Conservation (phyloP, 352 stramenopile species). For the Pythium phragmiticola region DNA sequence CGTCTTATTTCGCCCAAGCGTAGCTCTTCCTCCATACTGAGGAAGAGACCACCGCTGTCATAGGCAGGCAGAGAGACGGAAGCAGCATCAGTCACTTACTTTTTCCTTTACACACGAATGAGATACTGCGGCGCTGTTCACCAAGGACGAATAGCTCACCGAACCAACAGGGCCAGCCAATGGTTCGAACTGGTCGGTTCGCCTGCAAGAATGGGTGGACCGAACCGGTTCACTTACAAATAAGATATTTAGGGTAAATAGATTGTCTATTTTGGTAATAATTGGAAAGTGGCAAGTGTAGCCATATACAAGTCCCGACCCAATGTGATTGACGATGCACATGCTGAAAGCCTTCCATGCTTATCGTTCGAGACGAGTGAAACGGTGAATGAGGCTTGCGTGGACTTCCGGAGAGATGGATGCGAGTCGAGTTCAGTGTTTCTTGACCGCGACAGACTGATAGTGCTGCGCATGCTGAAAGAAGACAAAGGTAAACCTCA, state of each 20-base stretch:
- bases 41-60: not conserved
- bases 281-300: conserved; percentile 1
- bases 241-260: conserved; percentile 14
- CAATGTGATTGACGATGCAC: not conserved
- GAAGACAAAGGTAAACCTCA: not conserved
- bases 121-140: conserved; percentile 50
- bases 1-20: too few relatives aligned
- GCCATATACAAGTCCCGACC: not conserved
- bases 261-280: conserved; percentile 17
- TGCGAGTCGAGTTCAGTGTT: conserved; percentile 10
- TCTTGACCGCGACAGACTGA: conserved; percentile 10
- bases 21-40: not conserved
- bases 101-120: conserved; percentile 87
- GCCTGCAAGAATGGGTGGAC: conserved; percentile 6
- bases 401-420: conserved; percentile 23
- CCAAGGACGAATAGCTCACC: not conserved
- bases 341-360: not conserved
- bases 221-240: conserved; percentile 26
- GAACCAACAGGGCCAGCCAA: conserved; percentile 21
- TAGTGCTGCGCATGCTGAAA: conserved; percentile 17
- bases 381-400: conserved; percentile 29
- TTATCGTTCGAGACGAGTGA: conserved; percentile 21
- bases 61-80: not conserved
- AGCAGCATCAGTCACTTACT: conserved; percentile 43
- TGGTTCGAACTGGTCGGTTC: conserved; percentile 18